A percentile compares a stretch with the other conserved stretches of the same genome.
Evolutionary conservation across 129 eudicot species (phyloP).

Genomic region (Mikania micrantha): DNA sequence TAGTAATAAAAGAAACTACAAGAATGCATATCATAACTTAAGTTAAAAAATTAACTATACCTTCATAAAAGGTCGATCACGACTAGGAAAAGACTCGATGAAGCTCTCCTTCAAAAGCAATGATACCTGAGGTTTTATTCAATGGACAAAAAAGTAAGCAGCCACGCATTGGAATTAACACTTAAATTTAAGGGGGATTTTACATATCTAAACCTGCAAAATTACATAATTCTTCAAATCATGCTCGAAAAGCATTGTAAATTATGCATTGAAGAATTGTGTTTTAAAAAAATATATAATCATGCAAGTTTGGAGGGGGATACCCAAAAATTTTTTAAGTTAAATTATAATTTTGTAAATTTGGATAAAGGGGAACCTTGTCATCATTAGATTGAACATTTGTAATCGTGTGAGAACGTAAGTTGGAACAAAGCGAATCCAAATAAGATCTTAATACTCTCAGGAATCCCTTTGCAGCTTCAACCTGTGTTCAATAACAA

Average conservation of each 20-base stretch:
- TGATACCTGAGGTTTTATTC: slow-evolving; percentile 56
- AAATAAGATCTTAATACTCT: slow-evolving; percentile 63
- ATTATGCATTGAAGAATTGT: no score
- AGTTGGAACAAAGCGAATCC: slow-evolving; percentile 83
- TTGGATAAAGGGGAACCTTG: slow-evolving; percentile 44
- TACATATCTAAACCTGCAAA: no score
- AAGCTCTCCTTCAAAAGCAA: slow-evolving; percentile 94
- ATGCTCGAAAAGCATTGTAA: no score
- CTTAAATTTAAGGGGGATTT: not conserved
- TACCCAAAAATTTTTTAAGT: no score
- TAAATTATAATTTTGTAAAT: not conserved
- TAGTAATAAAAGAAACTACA: not conserved
- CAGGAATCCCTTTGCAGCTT: slow-evolving; percentile 88
- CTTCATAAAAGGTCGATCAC: slow-evolving; percentile 93
- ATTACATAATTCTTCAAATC: no score
- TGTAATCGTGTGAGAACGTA: slow-evolving; percentile 95
- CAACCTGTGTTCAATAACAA: slow-evolving; percentile 47
- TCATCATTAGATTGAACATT: slow-evolving; percentile 97
- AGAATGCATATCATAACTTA: not conserved
- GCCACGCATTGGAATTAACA: not conserved
- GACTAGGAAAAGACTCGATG: slow-evolving; percentile 87
- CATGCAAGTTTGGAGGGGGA: no score
- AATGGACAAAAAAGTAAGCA: not conserved
- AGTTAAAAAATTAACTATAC: slow-evolving; percentile 16
- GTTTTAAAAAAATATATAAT: no score